phyloP scores from a whole-genome alignment of 2,329 filamentous ascomycete genomes.

The Trichophyton equinum region DNA sequence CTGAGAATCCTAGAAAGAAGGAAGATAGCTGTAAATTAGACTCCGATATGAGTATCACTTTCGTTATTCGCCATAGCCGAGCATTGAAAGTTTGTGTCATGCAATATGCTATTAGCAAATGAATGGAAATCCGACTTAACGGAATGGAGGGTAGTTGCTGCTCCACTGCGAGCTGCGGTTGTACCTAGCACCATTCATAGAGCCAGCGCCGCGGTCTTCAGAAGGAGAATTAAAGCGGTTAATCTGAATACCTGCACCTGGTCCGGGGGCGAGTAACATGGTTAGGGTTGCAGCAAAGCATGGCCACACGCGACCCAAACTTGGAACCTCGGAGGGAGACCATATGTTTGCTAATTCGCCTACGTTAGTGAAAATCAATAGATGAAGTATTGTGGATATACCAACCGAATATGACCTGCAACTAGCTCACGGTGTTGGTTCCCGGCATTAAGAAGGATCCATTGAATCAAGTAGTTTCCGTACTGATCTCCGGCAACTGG shows the following conservation, averaged over 20 bases:
- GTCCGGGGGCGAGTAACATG: slow-evolving; percentile 80
- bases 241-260: slow-evolving; percentile 58
- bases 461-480: slow-evolving; percentile 95
- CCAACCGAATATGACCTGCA: slow-evolving; percentile 69
- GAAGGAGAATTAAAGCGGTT: slow-evolving; percentile 42
- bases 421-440: slow-evolving; percentile 86
- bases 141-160: slow-evolving; percentile 26
- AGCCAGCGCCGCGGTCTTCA: slow-evolving; percentile 23
- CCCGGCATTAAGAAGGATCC: slow-evolving; percentile 80
- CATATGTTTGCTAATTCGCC: slow-evolving; percentile 67
- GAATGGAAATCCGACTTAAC: slow-evolving; percentile 16
- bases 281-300: slow-evolving; percentile 95
- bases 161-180: slow-evolving; percentile 26
- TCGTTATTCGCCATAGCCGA: neutral
- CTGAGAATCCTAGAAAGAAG: slow-evolving; percentile 17
- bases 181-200: slow-evolving; percentile 29
- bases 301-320: slow-evolving; percentile 93
- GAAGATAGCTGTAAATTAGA: slow-evolving; percentile 17
- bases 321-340: slow-evolving; percentile 96
- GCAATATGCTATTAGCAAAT: neutral
- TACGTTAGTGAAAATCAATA: slow-evolving; percentile 9
- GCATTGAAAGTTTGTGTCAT: neutral
- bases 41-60: slow-evolving; percentile 11
- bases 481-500: slow-evolving; percentile 89
- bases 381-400: neutral